Percentiles rank a stretch among this genome's conserved stretches.
These are phyloP conservation scores for Orbilia ellipsospora DNA, from an alignment of 2,329 filamentous ascomycete genomes.

Conservation along the genomic window DNA sequence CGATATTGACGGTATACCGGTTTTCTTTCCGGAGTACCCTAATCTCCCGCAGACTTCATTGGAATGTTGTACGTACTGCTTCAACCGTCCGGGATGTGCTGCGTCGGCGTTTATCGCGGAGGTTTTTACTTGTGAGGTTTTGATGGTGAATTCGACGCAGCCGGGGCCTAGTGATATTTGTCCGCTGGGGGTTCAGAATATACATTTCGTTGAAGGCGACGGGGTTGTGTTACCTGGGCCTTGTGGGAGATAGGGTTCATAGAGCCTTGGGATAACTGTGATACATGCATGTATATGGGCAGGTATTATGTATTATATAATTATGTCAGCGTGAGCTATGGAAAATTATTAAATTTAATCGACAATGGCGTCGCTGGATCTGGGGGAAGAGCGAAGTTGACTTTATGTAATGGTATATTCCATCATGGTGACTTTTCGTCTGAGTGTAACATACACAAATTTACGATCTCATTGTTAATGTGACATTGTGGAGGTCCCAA, in stretches of 20 bases:
- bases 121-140: not conserved
- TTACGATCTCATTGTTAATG: too few species aligned
- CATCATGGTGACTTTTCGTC: too few species aligned
- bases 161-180: conserved; percentile 1
- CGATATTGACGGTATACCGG: not conserved
- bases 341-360: too few species aligned
- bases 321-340: too few species aligned
- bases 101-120: not conserved
- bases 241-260: conserved; percentile 15
- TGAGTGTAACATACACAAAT: too few species aligned
- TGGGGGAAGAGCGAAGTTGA: too few species aligned
- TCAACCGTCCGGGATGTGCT: not conserved
- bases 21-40: not conserved
- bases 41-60: not conserved
- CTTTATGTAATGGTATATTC: too few species aligned
- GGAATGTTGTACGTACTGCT: not conserved
- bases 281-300: too few species aligned
- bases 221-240: conserved; percentile 30
- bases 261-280: too few species aligned
- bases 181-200: conserved; percentile 27
- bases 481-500: too few species aligned
- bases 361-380: too few species aligned
- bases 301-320: too few species aligned
- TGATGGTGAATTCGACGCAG: conserved; percentile 4
- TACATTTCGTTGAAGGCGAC: conserved; percentile 12